Percentiles rank a stretch among this genome's conserved stretches.
phyloP scores from a whole-genome alignment of 2,329 filamentous ascomycete species.

The Aureobasidium zeae region DNA sequence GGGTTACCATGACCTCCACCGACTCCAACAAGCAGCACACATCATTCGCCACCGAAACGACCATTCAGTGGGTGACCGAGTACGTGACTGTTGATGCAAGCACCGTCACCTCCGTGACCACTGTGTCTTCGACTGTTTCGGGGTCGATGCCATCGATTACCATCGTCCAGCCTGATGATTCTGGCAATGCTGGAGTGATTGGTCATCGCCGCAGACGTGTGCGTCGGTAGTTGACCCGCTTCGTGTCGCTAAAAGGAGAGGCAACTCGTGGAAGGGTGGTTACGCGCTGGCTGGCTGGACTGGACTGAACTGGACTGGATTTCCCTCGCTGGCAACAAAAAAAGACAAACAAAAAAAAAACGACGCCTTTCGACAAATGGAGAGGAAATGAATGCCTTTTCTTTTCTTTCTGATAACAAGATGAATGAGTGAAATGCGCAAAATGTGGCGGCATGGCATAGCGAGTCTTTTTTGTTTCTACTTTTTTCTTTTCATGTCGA shows the following conservation, averaged over 20 bases:
- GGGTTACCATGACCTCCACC: conserved; percentile 4
- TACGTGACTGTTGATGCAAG: conserved; percentile 3
- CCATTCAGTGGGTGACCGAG: not conserved
- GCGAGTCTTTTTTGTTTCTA: not conserved
- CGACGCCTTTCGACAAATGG: not conserved
- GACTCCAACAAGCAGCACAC: not conserved
- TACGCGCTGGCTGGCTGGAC: too few relatives aligned
- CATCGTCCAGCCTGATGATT: not conserved
- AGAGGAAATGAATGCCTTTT: not conserved
- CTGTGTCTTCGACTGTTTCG: not conserved
- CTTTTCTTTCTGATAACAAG: too few relatives aligned
- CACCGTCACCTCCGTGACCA: not conserved
- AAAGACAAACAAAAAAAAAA: too few relatives aligned
- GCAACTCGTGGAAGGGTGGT: too few relatives aligned
- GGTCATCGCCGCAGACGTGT: not conserved
- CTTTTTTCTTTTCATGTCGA: not conserved
- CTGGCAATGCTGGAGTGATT: conserved; percentile 5
- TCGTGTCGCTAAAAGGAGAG: too few relatives aligned
- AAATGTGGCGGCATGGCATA: too few relatives aligned
- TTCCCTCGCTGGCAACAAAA: too few relatives aligned
- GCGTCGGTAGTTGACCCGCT: not conserved
- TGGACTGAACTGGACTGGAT: too few relatives aligned
- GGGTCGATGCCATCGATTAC: not conserved
- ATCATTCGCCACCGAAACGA: not conserved
- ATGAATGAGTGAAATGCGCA: too few relatives aligned